phyloP scores from a whole-genome alignment of 2,329 filamentous ascomycete genomes.

The Lasiodiplodia sp. region DNA sequence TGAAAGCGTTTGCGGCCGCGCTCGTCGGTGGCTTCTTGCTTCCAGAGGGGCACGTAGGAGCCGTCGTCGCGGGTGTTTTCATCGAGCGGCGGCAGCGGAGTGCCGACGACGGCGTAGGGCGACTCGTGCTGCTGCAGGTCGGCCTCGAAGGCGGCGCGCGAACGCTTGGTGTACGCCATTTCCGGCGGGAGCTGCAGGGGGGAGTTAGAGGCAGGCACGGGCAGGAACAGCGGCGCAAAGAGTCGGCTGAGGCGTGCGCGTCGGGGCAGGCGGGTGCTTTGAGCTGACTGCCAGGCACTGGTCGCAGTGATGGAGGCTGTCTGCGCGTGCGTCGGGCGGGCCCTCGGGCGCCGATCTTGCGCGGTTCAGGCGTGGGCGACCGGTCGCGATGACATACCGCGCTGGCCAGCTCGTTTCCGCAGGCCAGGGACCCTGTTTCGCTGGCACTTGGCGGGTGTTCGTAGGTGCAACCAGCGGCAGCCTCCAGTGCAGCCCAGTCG shows the following conservation, averaged over 20 bases:
- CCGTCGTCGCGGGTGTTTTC: conserved; percentile 84
- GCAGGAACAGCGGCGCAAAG: conserved; percentile 18
- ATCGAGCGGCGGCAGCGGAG: conserved; percentile 80
- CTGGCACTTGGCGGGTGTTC: conserved; percentile 19
- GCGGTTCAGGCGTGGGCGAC: conserved; percentile 13
- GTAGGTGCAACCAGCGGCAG: conserved; percentile 13
- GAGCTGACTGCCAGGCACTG: not conserved
- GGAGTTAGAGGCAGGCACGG: not conserved
- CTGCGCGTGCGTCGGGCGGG: not conserved
- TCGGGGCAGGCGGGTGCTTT: conserved; percentile 2
- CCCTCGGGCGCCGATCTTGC: conserved; percentile 20
- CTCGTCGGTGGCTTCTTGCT: conserved; percentile 96
- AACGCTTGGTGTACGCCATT: conserved; percentile 68
- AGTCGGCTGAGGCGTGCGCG: conserved; percentile 5
- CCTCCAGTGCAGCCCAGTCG: conserved; percentile 24
- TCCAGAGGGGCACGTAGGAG: conserved; percentile 94
- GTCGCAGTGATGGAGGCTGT: not conserved
- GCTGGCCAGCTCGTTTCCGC: conserved; percentile 24
- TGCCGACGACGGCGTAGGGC: conserved; percentile 82
- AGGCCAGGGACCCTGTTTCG: conserved; percentile 25
- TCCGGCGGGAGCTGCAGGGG: conserved; percentile 7
- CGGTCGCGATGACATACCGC: conserved; percentile 18
- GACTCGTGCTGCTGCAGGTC: conserved; percentile 72
- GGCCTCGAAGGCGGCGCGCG: conserved; percentile 78
- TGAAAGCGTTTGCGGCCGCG: conserved; percentile 88